Evolutionary conservation across 192 early-diverging fungal species (phyloP).

Genomic region (Entomortierella parvispora): DNA sequence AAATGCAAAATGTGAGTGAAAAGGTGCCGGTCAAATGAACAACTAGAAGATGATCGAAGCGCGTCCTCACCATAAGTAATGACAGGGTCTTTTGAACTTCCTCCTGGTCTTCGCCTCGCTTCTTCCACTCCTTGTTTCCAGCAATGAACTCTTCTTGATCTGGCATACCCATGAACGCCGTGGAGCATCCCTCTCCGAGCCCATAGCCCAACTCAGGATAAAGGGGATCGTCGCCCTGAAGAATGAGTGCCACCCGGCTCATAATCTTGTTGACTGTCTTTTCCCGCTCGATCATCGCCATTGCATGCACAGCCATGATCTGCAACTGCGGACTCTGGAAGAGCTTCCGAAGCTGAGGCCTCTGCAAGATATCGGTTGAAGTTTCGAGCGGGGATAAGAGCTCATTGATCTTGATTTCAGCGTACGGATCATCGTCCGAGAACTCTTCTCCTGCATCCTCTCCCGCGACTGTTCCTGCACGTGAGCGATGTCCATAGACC

Average conservation of each 20-base stretch:
- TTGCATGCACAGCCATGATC: conserved; percentile 61
- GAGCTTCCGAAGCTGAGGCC: conserved; percentile 60
- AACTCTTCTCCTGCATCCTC: conserved; percentile 52
- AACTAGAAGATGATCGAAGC: conserved; percentile 7
- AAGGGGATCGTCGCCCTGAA: conserved; percentile 71
- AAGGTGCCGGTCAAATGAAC: neutral
- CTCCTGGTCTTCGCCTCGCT: conserved; percentile 38
- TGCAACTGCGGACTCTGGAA: conserved; percentile 65
- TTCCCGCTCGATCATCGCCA: conserved; percentile 74
- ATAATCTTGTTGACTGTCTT: conserved; percentile 68
- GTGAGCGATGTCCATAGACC: conserved; percentile 10
- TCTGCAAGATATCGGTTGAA: conserved; percentile 60
- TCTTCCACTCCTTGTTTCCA: conserved; percentile 40
- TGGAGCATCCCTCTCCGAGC: conserved; percentile 42
- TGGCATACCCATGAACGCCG: conserved; percentile 36
- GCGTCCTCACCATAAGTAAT: conserved; percentile 34
- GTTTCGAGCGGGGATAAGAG: conserved; percentile 65
- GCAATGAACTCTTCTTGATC: conserved; percentile 29
- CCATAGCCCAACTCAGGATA: conserved; percentile 67
- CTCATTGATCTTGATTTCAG: conserved; percentile 68
- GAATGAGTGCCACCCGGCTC: conserved; percentile 60
- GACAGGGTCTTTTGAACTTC: conserved; percentile 42
- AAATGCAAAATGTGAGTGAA: neutral
- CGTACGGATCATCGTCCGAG: conserved; percentile 68
- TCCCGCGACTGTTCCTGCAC: conserved; percentile 42